phyloP scores from a whole-genome alignment of 2,329 filamentous ascomycete species.

The Rutstroemia sydowiana region DNA sequence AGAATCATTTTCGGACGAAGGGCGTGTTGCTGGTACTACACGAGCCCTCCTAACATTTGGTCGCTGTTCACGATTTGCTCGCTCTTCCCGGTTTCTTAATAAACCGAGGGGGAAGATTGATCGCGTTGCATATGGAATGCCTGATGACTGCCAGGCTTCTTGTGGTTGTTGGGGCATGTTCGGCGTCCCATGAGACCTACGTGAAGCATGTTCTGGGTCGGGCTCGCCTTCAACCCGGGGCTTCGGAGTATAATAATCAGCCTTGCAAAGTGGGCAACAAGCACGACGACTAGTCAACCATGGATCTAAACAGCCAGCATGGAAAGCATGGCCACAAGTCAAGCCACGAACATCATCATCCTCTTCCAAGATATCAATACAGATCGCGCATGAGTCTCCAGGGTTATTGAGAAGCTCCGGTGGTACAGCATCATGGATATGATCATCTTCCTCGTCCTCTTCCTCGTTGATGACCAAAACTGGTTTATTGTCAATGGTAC shows the following conservation, averaged over 20 bases:
- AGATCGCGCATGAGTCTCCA: slow-evolving; percentile 93
- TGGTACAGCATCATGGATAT: slow-evolving; percentile 74
- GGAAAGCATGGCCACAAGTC: slow-evolving; percentile 96
- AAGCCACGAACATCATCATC: slow-evolving; percentile 92
- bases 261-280: slow-evolving; percentile 95
- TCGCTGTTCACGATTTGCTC: neutral
- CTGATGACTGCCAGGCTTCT: slow-evolving; percentile 26
- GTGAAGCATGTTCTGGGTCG: slow-evolving; percentile 23
- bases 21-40: neutral
- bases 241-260: slow-evolving; percentile 94
- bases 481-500: slow-evolving; percentile 33
- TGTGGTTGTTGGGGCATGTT: slow-evolving; percentile 24
- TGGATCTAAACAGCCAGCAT: slow-evolving; percentile 89
- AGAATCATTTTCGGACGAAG: slow-evolving; percentile 1
- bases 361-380: slow-evolving; percentile 87
- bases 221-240: slow-evolving; percentile 50
- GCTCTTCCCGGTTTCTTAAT: neutral
- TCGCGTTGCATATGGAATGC: too few relatives aligned
- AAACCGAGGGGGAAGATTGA: slow-evolving; percentile 23
- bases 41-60: slow-evolving; percentile 1
- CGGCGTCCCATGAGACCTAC: slow-evolving; percentile 14
- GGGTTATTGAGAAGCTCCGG: slow-evolving; percentile 74
- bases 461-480: slow-evolving; percentile 36
- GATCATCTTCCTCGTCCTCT: slow-evolving; percentile 68
- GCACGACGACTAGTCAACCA: slow-evolving; percentile 93